Evolutionary conservation across 2,329 filamentous ascomycete species (phyloP), one percentile per base, ranked within the genome.

Genomic region (Cercospora zeina): DNA sequence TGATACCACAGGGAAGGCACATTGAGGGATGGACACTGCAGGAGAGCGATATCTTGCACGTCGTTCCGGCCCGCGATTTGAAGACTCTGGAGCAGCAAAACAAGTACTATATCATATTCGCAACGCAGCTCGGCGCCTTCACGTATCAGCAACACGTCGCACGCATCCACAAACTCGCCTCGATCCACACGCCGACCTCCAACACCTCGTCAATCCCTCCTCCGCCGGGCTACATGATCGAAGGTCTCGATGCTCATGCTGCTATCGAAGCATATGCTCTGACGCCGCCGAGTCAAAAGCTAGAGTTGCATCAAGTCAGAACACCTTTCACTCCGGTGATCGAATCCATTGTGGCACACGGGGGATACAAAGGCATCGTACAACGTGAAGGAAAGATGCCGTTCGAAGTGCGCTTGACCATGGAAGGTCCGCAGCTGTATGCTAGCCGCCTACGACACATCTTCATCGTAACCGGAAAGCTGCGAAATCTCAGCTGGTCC

Each of bases 91-190:
- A 85, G 61, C 83, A 86, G 3, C 75, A 83, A 1, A 86, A 85
- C 62, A 82, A 82, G 69, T 93, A 92, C 77, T 87, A 84, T 75
- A 77, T 93, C 59, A 79, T 90, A 59, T 93, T 93, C 78, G 79
- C 83, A 64, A 82, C 79, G 21, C 71, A 77, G 16, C 76, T 79
- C n/a, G 83, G 86, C 11, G 89, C 89, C 0, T 73, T 78, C 7
- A 79, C 83, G 42, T 93, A 90, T 74, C 81, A 83, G 58, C 77
- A 80, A 24, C 83, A 86, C 63, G 80, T 82, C 0, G 70, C 74
- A 8, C 77, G 81, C 5, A 75, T 89, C 14, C 82, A 85, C 72
- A 71, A 72, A 13, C 72, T 86, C 4, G 76, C 78, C 36, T 74
- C 75, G 45, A 65, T 66, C 8, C 73, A 83, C 65, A 77, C 78